Conservation (phyloP, 2,329 filamentous ascomycete genomes). For the Mycocentrospora acerina region DNA sequence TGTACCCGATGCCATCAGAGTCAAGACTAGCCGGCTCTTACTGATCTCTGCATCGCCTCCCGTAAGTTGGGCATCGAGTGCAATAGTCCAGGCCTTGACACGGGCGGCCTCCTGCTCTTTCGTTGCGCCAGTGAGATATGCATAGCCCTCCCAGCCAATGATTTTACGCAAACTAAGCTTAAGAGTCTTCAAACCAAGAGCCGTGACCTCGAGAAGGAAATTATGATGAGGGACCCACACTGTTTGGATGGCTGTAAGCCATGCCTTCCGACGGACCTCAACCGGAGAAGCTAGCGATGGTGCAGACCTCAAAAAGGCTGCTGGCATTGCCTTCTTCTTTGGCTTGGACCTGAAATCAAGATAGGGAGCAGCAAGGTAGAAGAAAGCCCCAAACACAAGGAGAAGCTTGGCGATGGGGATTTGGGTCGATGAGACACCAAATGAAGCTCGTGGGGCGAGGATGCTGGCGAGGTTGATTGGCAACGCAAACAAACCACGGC, state of each 20-base stretch:
- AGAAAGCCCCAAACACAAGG: constrained; percentile 54
- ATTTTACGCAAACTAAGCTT: constrained; percentile 80
- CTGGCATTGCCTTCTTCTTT: constrained; percentile 50
- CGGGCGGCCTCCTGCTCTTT: constrained; percentile 83
- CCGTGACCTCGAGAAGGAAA: constrained; percentile 81
- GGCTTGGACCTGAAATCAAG: constrained; percentile 59
- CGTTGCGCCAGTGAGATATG: constrained; percentile 75
- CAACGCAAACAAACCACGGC: constrained; percentile 46
- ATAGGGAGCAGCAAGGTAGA: constrained; percentile 59
- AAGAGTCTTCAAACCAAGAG: constrained; percentile 74
- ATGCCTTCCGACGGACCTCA: constrained; percentile 81
- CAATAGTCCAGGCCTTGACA: constrained; percentile 90
- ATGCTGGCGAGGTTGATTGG: constrained; percentile 39
- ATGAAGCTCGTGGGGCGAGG: constrained; percentile 34
- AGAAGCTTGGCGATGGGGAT: constrained; percentile 54
- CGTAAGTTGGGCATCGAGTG: constrained; percentile 86
- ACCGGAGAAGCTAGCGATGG: constrained; percentile 80
- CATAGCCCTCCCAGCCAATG: constrained; percentile 75
- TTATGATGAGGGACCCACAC: constrained; percentile 88
- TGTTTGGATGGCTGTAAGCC: constrained; percentile 89
- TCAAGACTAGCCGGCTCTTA: constrained; percentile 81
- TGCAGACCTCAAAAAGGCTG: constrained; percentile 50
- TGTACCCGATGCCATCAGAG: constrained; percentile 83
- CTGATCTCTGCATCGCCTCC: constrained; percentile 89
- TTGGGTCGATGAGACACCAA: constrained; percentile 32